Conservation (phyloP, 1,284 basidiomycete species). For the Malassezia japonica region DNA sequence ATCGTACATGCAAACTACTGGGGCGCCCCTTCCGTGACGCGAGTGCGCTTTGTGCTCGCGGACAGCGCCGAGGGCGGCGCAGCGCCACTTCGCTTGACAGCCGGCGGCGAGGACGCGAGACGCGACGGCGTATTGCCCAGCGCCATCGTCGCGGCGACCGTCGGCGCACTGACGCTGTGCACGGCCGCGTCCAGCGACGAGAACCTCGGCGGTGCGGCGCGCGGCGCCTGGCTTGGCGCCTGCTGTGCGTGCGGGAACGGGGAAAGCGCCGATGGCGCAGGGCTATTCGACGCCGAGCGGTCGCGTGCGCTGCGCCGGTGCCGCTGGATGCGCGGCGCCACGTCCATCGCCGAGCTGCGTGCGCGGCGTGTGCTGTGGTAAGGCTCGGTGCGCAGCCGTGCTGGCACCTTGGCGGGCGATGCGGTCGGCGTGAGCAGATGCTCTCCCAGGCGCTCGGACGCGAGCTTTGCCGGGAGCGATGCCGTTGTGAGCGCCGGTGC, state of each 20-base stretch:
- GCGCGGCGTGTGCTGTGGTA: background rate
- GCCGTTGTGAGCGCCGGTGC: background rate
- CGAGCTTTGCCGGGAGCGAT: background rate
- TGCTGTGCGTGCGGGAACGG: constrained; percentile 39
- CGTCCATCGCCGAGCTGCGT: too few relatives aligned
- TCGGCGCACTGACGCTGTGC: constrained; percentile 32
- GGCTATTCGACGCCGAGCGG: constrained; percentile 20
- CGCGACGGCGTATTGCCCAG: too few relatives aligned
- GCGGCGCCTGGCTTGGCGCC: background rate
- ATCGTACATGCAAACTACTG: background rate
- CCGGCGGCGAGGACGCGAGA: background rate
- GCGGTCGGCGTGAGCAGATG: constrained; percentile 6
- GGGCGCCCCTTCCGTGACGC: background rate
- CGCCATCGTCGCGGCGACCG: background rate
- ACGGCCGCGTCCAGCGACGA: constrained; percentile 31
- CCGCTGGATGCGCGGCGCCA: constrained; percentile 2
- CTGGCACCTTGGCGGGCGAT: background rate
- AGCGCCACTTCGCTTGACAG: background rate
- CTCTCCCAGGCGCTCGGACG: constrained; percentile 1
- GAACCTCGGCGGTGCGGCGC: background rate
- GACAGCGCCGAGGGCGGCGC: background rate
- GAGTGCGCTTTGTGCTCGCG: background rate
- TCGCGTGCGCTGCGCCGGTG: constrained; percentile 2
- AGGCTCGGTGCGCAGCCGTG: background rate
- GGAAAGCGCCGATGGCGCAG: constrained; percentile 40